Conservation (phyloP, 768 basidiomycete species). For the Mycena galopus region DNA sequence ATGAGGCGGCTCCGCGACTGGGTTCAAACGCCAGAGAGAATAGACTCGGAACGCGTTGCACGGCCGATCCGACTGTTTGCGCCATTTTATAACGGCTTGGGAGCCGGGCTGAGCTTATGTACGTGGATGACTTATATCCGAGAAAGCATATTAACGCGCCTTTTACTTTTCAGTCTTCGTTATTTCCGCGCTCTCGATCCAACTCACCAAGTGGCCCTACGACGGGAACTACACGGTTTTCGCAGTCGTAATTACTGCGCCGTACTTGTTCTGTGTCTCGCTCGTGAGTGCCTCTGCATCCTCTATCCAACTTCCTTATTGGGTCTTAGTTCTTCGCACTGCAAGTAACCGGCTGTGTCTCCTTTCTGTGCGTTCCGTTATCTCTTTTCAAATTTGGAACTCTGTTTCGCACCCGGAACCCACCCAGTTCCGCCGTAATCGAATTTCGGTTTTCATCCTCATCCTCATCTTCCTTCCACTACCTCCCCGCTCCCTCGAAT, state of each 20-base stretch:
- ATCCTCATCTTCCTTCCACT: too few relatives aligned
- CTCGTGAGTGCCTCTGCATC: slow-evolving; percentile 60
- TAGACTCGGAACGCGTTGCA: not conserved
- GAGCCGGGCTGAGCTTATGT: slow-evolving; percentile 75
- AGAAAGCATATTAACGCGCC: slow-evolving; percentile 9
- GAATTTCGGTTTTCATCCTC: too few relatives aligned
- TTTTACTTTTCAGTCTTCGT: slow-evolving; percentile 55
- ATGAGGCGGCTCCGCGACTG: too few relatives aligned
- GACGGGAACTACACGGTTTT: slow-evolving; percentile 76
- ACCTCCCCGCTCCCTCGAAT: too few relatives aligned
- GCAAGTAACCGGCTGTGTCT: slow-evolving; percentile 72
- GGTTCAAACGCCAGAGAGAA: not conserved
- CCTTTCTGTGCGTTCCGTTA: slow-evolving; percentile 66
- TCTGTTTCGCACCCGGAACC: too few relatives aligned
- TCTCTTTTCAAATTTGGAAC: not conserved
- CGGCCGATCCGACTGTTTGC: slow-evolving; percentile 75
- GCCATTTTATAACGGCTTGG: slow-evolving; percentile 80
- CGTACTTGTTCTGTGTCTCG: slow-evolving; percentile 82
- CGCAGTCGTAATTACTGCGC: slow-evolving; percentile 70
- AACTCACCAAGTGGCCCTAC: slow-evolving; percentile 76
- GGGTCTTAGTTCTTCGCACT: slow-evolving; percentile 75
- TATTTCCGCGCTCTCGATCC: slow-evolving; percentile 67
- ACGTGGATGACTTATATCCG: slow-evolving; percentile 34
- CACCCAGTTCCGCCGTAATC: too few relatives aligned
- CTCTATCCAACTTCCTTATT: not conserved